phyloP scores from a whole-genome alignment of 2,329 filamentous ascomycete species.

The Fusarium coffeatum region DNA sequence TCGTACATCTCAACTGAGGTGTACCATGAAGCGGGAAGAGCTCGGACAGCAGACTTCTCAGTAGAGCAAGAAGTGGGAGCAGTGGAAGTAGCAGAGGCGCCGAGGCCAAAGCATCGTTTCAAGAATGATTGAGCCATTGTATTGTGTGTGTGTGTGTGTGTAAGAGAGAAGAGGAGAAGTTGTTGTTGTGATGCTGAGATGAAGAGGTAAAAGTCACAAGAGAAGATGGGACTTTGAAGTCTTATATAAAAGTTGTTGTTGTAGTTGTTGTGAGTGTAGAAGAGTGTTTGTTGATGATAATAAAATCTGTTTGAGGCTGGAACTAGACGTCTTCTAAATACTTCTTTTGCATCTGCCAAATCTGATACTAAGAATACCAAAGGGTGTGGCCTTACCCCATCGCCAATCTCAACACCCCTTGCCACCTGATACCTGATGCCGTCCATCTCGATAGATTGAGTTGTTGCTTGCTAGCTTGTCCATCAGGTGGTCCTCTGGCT shows the following conservation, averaged over 20 bases:
- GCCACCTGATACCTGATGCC: conserved; percentile 37
- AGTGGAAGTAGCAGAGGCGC: conserved; percentile 34
- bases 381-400: conserved; percentile 25
- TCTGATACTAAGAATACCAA: conserved; percentile 31
- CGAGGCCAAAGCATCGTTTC: conserved; percentile 55
- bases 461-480: conserved; percentile 25
- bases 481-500: conserved; percentile 29
- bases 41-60: conserved; percentile 45
- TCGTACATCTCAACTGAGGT: conserved; percentile 65
- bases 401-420: conserved; percentile 26
- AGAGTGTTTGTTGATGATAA: conserved; percentile 32
- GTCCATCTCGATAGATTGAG: conserved; percentile 31
- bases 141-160: conserved; percentile 19
- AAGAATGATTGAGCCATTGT: conserved; percentile 47
- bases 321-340: conserved; percentile 42
- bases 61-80: conserved; percentile 12
- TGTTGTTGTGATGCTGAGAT: conserved; percentile 10
- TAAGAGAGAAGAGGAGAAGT: conserved; percentile 8
- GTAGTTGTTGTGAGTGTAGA: conserved; percentile 13
- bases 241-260: conserved; percentile 29
- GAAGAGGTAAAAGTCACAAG: conserved; percentile 1
- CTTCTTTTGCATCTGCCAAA: conserved; percentile 22
- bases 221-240: conserved; percentile 10
- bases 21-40: conserved; percentile 65
- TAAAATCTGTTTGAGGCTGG: conserved; percentile 24